Conservation (phyloP, 2,329 filamentous ascomycete genomes). For the Pseudogymnoascus destructans region DNA sequence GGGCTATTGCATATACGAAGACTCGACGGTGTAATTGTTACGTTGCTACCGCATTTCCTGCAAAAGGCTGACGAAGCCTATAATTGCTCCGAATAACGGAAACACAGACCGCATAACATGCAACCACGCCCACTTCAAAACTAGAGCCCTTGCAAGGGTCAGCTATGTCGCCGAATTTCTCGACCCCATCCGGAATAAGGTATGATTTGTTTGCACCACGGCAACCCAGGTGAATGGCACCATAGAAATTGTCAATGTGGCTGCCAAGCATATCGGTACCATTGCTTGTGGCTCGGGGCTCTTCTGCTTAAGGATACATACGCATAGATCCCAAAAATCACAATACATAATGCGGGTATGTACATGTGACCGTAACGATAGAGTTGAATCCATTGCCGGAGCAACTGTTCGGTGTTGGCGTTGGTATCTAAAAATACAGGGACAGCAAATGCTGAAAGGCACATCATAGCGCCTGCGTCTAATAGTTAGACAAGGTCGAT, state of each 20-base stretch:
- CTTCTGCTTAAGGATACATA: conserved; percentile 14
- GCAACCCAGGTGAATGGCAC: conserved; percentile 29
- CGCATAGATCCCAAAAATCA: conserved; percentile 20
- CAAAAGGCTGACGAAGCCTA: conserved; percentile 11
- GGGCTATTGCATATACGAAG: background rate
- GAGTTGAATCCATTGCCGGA: conserved; percentile 25
- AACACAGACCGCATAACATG: conserved; percentile 20
- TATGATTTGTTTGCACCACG: conserved; percentile 28
- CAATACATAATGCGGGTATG: conserved; percentile 25
- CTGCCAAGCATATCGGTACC: conserved; percentile 10
- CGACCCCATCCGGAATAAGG: conserved; percentile 20
- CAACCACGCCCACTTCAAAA: conserved; percentile 23
- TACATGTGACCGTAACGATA: conserved; percentile 26
- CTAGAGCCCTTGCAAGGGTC: conserved; percentile 14
- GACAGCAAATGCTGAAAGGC: conserved; percentile 22
- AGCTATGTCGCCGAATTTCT: conserved; percentile 5
- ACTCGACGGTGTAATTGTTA: background rate
- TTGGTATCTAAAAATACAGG: conserved; percentile 26
- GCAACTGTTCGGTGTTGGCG: conserved; percentile 19
- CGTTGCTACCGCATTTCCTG: background rate
- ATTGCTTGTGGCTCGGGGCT: conserved; percentile 9
- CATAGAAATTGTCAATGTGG: conserved; percentile 23
- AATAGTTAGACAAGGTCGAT: background rate
- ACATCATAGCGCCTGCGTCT: conserved; percentile 20
- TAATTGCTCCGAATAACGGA: conserved; percentile 16